A percentile compares a stretch with the other conserved stretches of the same genome.
Evolutionary conservation across 2,329 filamentous ascomycete species (phyloP).

Genomic region (Fusarium tricinctum): DNA sequence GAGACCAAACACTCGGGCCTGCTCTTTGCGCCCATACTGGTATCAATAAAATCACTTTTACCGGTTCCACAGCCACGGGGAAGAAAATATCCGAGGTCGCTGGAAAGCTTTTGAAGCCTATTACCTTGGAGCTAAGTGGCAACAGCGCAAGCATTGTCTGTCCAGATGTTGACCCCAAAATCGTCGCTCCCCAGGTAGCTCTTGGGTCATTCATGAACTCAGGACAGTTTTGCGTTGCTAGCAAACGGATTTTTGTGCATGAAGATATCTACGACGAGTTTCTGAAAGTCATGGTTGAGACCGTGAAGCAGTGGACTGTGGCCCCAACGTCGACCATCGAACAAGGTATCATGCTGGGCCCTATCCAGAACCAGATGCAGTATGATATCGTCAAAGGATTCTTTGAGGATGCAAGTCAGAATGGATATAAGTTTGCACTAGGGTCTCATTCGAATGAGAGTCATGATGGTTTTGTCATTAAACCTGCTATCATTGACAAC

Average conservation of each 20-base stretch:
- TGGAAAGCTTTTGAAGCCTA: constrained; percentile 69
- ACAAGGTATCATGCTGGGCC: constrained; percentile 55
- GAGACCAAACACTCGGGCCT: constrained; percentile 56
- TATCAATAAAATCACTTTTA: constrained; percentile 74
- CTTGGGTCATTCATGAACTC: constrained; percentile 69
- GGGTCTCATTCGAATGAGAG: background rate
- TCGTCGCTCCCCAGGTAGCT: constrained; percentile 50
- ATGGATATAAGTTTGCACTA: constrained; percentile 12
- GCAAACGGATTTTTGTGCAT: constrained; percentile 72
- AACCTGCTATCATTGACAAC: constrained; percentile 24
- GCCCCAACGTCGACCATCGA: constrained; percentile 57
- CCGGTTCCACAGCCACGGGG: constrained; percentile 70
- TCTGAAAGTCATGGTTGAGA: constrained; percentile 53
- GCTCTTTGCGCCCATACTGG: constrained; percentile 68
- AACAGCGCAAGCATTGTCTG: constrained; percentile 71
- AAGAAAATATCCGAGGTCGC: constrained; percentile 70
- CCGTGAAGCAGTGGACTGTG: constrained; percentile 52
- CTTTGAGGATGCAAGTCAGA: constrained; percentile 9
- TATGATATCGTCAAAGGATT: constrained; percentile 23
- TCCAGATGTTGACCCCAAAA: constrained; percentile 66
- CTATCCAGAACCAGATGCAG: constrained; percentile 33
- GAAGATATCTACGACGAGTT: constrained; percentile 70
- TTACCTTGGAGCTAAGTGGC: constrained; percentile 71
- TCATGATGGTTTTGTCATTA: background rate
- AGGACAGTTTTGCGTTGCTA: constrained; percentile 53